These are phyloP conservation scores for Cladosporium austrohemisphaericum DNA, from an alignment of 2,329 filamentous ascomycete genomes.

Conservation along the genomic window DNA sequence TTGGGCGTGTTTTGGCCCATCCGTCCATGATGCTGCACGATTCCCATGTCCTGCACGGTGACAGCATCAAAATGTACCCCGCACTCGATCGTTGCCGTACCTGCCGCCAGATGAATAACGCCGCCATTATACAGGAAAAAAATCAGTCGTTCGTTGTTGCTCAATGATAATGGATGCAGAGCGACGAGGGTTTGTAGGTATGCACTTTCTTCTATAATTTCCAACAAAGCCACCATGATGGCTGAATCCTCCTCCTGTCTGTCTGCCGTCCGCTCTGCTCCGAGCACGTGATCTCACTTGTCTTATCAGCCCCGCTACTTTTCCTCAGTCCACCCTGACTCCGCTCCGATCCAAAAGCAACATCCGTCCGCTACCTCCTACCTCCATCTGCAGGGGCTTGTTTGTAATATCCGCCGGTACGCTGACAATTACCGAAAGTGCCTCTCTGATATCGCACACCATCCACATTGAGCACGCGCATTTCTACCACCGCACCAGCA, in stretches of 20 bases:
- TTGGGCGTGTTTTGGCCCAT: slow-evolving; percentile 12
- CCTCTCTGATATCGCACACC: too few relatives aligned
- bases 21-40: not conserved
- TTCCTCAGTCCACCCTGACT: slow-evolving; percentile 2
- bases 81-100: slow-evolving; percentile 3
- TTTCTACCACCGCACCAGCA: not conserved
- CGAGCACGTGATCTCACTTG: too few relatives aligned
- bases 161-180: too few relatives aligned
- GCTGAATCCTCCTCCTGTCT: too few relatives aligned
- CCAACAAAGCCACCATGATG: too few relatives aligned
- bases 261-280: too few relatives aligned
- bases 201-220: too few relatives aligned
- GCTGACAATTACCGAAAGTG: not conserved
- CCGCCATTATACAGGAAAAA: too few relatives aligned
- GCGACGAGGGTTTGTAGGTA: too few relatives aligned
- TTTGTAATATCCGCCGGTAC: slow-evolving; percentile 6
- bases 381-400: slow-evolving; percentile 8
- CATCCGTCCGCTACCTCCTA: slow-evolving; percentile 10
- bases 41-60: not conserved
- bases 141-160: too few relatives aligned
- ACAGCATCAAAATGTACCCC: slow-evolving; percentile 2
- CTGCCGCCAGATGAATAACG: not conserved
- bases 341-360: slow-evolving; percentile 11
- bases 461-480: too few relatives aligned
- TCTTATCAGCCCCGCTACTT: too few relatives aligned